Evolutionary conservation across 345 rosid species (phyloP).

Genomic region (Eucalyptus caleyi): DNA sequence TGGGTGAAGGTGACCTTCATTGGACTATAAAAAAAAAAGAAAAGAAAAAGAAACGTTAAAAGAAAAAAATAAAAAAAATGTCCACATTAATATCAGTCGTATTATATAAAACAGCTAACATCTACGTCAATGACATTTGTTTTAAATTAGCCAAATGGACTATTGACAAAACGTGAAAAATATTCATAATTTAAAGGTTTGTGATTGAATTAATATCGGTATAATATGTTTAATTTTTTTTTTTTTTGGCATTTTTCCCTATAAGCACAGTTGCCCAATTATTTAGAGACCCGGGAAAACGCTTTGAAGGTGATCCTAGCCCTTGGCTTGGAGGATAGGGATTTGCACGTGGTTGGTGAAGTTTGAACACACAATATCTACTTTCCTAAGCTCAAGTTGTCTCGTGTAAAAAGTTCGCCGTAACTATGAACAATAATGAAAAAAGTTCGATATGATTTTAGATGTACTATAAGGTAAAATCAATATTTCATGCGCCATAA

Average conservation of each 20-base stretch:
- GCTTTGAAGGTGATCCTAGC: fast-evolving
- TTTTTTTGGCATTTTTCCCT: neutral
- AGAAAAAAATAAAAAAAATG: no score
- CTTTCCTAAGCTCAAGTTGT: neutral
- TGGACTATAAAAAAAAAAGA: no score
- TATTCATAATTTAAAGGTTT: fast-evolving
- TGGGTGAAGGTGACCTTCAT: no score
- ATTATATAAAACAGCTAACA: fast-evolving
- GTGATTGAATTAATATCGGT: fast-evolving
- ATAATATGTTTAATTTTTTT: no score
- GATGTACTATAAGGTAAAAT: no score
- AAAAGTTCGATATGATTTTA: neutral
- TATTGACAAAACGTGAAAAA: no score
- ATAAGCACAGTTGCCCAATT: neutral
- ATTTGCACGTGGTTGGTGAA: neutral
- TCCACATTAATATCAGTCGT: fast-evolving
- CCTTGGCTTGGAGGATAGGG: neutral
- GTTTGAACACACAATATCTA: fast-evolving
- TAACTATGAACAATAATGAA: neutral
- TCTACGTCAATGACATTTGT: fast-evolving
- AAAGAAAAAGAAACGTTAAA: no score
- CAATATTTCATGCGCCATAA: neutral
- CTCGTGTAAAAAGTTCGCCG: fast-evolving
- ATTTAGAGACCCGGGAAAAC: fast-evolving
- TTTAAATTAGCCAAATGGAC: no score